Percentiles rank a stretch among this genome's conserved stretches.
Evolutionary conservation across 1,139 yeast genomes (phyloP).

Genomic region (Zygoascus sp.): DNA sequence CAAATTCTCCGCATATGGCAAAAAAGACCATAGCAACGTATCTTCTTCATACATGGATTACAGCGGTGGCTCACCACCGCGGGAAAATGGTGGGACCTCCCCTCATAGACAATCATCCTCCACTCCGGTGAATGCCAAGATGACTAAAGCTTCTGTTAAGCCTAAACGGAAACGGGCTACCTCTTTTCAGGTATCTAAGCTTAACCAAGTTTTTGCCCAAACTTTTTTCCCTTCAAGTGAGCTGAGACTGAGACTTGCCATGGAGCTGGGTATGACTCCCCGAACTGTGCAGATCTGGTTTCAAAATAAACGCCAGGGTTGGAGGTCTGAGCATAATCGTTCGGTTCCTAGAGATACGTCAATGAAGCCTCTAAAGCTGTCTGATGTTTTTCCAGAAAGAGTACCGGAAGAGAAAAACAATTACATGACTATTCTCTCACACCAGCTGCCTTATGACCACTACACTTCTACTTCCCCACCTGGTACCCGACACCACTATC

Average conservation of each 20-base stretch:
- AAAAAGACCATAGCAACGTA: neutral
- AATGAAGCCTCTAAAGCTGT: slow-evolving; percentile 6
- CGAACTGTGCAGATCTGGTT: slow-evolving; percentile 40
- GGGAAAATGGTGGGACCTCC: neutral
- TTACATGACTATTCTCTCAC: neutral
- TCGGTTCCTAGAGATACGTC: slow-evolving; percentile 26
- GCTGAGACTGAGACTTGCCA: slow-evolving; percentile 33
- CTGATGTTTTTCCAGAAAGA: slow-evolving; percentile 5
- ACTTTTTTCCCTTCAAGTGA: slow-evolving; percentile 39
- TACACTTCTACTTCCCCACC: neutral
- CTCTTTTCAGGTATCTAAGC: slow-evolving; percentile 32
- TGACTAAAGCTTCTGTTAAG: slow-evolving; percentile 22
- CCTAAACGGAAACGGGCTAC: slow-evolving; percentile 39
- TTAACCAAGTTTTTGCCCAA: slow-evolving; percentile 35
- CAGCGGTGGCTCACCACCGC: slow-evolving; percentile 3
- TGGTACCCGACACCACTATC: neutral
- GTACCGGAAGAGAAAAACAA: neutral
- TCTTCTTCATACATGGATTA: neutral
- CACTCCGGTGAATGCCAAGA: neutral
- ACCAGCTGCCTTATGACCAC: neutral
- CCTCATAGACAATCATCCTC: neutral
- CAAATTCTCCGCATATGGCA: neutral
- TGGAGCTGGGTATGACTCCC: slow-evolving; percentile 39
- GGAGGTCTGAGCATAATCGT: slow-evolving; percentile 33
- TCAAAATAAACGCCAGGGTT: slow-evolving; percentile 38